Conservation (phyloP, 2,329 filamentous ascomycete species). For the Mollisiaceae sp. region DNA sequence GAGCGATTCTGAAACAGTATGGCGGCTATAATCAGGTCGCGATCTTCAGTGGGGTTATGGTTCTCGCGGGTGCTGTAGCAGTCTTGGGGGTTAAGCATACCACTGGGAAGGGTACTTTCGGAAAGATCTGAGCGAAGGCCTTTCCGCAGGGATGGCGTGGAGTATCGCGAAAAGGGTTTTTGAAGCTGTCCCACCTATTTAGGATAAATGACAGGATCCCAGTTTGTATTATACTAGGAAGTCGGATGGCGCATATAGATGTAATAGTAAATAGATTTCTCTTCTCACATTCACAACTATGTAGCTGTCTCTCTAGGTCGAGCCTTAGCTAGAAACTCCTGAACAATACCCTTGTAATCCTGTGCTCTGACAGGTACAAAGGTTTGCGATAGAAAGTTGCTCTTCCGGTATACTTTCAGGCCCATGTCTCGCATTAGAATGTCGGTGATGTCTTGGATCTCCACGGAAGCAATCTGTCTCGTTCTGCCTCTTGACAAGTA, state of each 20-base stretch:
- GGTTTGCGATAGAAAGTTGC: constrained; percentile 11
- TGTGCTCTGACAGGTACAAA: constrained; percentile 11
- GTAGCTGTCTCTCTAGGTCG: neutral
- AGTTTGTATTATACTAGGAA: neutral
- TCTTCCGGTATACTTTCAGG: constrained; percentile 15
- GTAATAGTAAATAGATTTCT: neutral
- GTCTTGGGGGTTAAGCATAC: constrained; percentile 20
- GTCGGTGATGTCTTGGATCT: constrained; percentile 24
- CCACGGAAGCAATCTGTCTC: constrained; percentile 20
- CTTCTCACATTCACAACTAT: neutral
- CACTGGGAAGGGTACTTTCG: constrained; percentile 20
- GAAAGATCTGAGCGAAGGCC: constrained; percentile 15
- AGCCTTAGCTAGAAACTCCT: constrained; percentile 13
- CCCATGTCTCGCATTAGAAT: constrained; percentile 22
- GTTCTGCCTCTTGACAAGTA: constrained; percentile 18
- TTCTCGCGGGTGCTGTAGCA: constrained; percentile 30
- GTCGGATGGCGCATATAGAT: neutral
- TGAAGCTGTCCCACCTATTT: neutral
- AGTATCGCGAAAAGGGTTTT: neutral
- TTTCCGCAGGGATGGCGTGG: neutral
- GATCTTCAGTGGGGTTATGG: constrained; percentile 36
- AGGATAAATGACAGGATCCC: neutral
- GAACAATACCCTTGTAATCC: constrained; percentile 25
- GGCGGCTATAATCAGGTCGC: constrained; percentile 46
- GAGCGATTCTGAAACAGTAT: constrained; percentile 59